A percentile compares a stretch with the other conserved stretches of the same genome.
Conservation (phyloP, 2,329 filamentous ascomycete species). For the Aspergillus sergii region DNA sequence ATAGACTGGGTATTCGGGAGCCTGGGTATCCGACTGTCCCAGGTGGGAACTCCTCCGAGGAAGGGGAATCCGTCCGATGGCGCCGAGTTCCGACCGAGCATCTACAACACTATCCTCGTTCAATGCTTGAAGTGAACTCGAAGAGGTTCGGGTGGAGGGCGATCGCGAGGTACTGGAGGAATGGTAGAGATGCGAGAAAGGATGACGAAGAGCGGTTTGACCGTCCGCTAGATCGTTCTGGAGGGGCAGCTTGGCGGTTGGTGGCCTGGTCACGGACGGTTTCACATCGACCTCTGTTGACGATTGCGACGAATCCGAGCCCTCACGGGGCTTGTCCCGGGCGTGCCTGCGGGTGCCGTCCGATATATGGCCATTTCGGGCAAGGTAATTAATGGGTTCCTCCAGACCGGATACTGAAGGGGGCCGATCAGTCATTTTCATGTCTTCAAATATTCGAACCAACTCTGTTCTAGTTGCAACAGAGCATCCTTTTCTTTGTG, state of each 20-base stretch:
- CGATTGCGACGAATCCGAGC: constrained; percentile 20
- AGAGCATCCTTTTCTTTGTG: constrained; percentile 32
- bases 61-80: constrained; percentile 25
- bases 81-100: constrained; percentile 35
- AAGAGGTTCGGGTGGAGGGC: constrained; percentile 44
- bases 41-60: constrained; percentile 30
- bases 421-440: constrained; percentile 38
- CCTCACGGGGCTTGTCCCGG: constrained; percentile 25
- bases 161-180: constrained; percentile 38
- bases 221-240: constrained; percentile 31
- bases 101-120: constrained; percentile 42
- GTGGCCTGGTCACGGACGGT: constrained; percentile 26
- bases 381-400: constrained; percentile 28
- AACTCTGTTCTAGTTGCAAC: constrained; percentile 27
- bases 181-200: constrained; percentile 37
- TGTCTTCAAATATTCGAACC: constrained; percentile 25
- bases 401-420: constrained; percentile 35
- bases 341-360: constrained; percentile 23
- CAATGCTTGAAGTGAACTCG: constrained; percentile 46
- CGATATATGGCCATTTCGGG: constrained; percentile 27
- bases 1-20: constrained; percentile 47
- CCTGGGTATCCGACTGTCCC: constrained; percentile 27
- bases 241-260: constrained; percentile 29
- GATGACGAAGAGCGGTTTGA: constrained; percentile 35
- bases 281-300: constrained; percentile 26